Evolutionary conservation across 176 grass and related monocot species (phyloP), one percentile per base, ranked within the genome.

Genomic region (Rhipidocladum racemiflorum): DNA sequence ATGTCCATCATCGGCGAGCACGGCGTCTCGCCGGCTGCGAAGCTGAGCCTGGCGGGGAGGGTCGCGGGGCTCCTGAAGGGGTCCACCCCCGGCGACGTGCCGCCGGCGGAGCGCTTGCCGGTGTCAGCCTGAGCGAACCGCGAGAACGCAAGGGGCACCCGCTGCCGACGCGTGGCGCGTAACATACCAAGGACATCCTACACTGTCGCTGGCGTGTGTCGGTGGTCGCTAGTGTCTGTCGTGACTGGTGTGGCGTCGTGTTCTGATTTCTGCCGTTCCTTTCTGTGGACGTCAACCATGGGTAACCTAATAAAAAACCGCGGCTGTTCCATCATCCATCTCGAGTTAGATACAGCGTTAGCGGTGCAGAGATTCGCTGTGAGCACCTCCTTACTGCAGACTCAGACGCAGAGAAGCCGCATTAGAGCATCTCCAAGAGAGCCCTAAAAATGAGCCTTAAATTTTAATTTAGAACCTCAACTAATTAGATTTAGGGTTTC

Each of bases 1-100:
- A 89, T 93, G 56, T 99, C 96, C 49, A 99, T 95, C 61, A 95
- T 99, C 40, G 96, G 96, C 18, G 87, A 94, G 79, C 82, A 84
- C 75, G 91, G 91, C 7, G 91, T 94, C 49, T 97, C 94, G 43
- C 94, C 89, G 0, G 84, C 84, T 0, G 85, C 94, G n/a, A 97
- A 97, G 87, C 65, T 78, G n/a, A 94, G 91, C 75, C 7, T 97
- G 27, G 94, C 91, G 0, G n/a, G 84, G 29, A 86, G 94, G 84
- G 67, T 94, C 32, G 81, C 87, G 7, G 87, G 65, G 79, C 85
- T 93, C 30, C 60, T 97, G 12, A 81, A 91, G 70, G 62, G 7
- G 9, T 14, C 53, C 38, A 15, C 49, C 12, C 25, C 42, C 56
- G 42, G 39, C 14, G 51, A 16, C 34, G 75, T 70, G 84, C 29